These are phyloP conservation scores for Pleurotus ostreatus DNA, from an alignment of 768 basidiomycete genomes.

Conservation along the genomic window DNA sequence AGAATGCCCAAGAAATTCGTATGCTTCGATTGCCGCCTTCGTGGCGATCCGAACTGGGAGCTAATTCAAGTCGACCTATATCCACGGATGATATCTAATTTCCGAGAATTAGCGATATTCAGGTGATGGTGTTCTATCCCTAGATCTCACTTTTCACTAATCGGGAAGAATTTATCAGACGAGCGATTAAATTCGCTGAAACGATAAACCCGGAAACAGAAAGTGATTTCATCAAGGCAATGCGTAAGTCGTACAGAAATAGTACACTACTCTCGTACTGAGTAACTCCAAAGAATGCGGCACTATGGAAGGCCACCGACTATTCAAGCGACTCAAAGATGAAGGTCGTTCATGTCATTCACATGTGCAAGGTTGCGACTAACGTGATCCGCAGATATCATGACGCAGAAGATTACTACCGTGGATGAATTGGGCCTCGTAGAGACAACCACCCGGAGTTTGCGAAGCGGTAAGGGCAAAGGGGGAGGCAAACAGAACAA, in stretches of 20 bases:
- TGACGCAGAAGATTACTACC: slow-evolving; percentile 44
- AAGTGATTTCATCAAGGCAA: slow-evolving; percentile 52
- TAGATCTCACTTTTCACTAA: background rate
- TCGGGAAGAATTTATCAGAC: slow-evolving; percentile 29
- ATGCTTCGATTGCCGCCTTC: slow-evolving; percentile 77
- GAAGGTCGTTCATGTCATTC: slow-evolving; percentile 44
- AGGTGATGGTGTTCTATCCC: slow-evolving; percentile 35
- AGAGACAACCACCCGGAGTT: slow-evolving; percentile 32
- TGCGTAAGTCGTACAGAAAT: slow-evolving; percentile 39
- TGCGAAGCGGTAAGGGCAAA: slow-evolving; percentile 26
- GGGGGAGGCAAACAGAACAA: slow-evolving; percentile 31
- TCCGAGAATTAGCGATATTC: slow-evolving; percentile 66
- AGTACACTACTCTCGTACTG: too few relatives aligned
- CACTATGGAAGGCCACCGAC: slow-evolving; percentile 31
- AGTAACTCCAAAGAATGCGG: background rate
- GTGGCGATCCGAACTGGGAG: slow-evolving; percentile 64
- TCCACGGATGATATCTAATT: slow-evolving; percentile 56
- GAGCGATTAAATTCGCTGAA: slow-evolving; percentile 70
- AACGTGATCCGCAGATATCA: slow-evolving; percentile 44
- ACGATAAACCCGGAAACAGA: slow-evolving; percentile 35
- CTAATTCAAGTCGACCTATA: slow-evolving; percentile 59
- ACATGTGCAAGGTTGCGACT: too few relatives aligned
- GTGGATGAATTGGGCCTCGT: slow-evolving; percentile 47
- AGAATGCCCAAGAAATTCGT: slow-evolving; percentile 58
- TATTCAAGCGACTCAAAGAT: slow-evolving; percentile 65